These are phyloP conservation scores for Auricularia sp. DNA, from an alignment of 768 basidiomycete species.

Conservation along the genomic window DNA sequence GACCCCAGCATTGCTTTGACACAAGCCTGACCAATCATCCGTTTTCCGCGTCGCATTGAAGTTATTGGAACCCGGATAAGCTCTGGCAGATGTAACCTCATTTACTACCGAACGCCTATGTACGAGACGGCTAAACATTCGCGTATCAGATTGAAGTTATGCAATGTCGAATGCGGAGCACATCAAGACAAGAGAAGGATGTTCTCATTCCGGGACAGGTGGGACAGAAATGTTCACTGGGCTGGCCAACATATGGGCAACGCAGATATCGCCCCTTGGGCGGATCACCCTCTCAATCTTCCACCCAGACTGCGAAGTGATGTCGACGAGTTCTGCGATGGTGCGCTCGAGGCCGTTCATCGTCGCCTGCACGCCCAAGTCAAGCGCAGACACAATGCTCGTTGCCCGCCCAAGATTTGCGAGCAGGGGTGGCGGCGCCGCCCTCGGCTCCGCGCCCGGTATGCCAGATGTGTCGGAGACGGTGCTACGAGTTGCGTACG, in stretches of 20 bases:
- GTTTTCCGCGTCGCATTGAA: too few relatives aligned
- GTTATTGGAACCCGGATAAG: too few relatives aligned
- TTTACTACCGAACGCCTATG: too few relatives aligned
- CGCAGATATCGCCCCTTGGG: slow-evolving; percentile 2
- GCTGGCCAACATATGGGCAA: not conserved
- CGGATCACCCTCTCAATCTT: slow-evolving; percentile 12
- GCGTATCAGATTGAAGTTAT: too few relatives aligned
- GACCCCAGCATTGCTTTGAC: too few relatives aligned
- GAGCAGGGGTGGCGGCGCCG: slow-evolving; percentile 50
- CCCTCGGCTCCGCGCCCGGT: slow-evolving; percentile 35
- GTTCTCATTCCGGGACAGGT: not conserved
- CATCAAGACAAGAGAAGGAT: not conserved
- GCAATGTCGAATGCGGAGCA: not conserved
- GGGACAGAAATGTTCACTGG: not conserved
- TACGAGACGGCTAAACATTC: too few relatives aligned
- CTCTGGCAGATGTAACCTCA: too few relatives aligned
- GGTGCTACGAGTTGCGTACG: slow-evolving; percentile 56
- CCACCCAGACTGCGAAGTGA: slow-evolving; percentile 53
- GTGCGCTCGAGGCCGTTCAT: slow-evolving; percentile 67
- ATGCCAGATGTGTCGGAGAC: slow-evolving; percentile 27
- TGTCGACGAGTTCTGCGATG: slow-evolving; percentile 47
- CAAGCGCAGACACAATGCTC: slow-evolving; percentile 61
- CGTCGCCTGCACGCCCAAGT: slow-evolving; percentile 53
- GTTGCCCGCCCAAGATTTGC: slow-evolving; percentile 66
- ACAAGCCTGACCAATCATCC: too few relatives aligned